Evolutionary conservation across 768 basidiomycete genomes (phyloP), one percentile per base, ranked within the genome.

Genomic region (Leccinum rimulosum): DNA sequence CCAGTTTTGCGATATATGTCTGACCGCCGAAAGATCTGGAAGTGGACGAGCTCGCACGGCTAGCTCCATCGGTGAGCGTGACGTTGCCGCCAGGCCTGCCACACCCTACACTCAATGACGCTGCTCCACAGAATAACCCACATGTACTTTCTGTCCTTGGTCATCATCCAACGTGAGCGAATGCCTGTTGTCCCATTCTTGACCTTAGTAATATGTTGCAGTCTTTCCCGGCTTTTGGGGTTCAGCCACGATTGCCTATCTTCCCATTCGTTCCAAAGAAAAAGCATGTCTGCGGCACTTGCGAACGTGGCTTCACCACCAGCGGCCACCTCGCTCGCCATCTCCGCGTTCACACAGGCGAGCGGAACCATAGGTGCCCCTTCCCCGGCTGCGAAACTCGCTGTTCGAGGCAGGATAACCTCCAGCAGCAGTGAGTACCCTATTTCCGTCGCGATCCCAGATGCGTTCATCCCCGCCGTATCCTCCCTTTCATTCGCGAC

Each of bases 381-480:
- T 95, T 93, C 76, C 93, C 94, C n/a, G 93, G 93, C 25, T 96
- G 93, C 72, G 91, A 94, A 66, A 95, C 93, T 2, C 82, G 90
- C 17, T 95, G 94, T 64, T 93, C 91, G 11, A 79, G 93, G 35
- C 92, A 94, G 73, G 94, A 96, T 66, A 96, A 96, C 64, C 80
- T 96, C 17, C 85, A 73, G 28, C 72, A 73, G n/a, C 72, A 73
- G 72, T 73, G 15, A 59, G 72, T 61, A 11, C 56, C 36, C 30
- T 11, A 31, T 54, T n/a, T 35, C 14, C 30, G 8, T 47, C 31
- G 19, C 17, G 55, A 54, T 61, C 55, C 55, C 62, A 47, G 47
- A 28, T 54, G 33, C 48, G 10, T 38, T 47, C 38, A 31, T 33
- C 31, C 33, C 52, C 19, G 51, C 55, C 54, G 11, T 35, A 17